These are phyloP conservation scores for Tetrahymena elliotti DNA, from an alignment of 73 alveolate genomes.

Conservation along the genomic window DNA sequence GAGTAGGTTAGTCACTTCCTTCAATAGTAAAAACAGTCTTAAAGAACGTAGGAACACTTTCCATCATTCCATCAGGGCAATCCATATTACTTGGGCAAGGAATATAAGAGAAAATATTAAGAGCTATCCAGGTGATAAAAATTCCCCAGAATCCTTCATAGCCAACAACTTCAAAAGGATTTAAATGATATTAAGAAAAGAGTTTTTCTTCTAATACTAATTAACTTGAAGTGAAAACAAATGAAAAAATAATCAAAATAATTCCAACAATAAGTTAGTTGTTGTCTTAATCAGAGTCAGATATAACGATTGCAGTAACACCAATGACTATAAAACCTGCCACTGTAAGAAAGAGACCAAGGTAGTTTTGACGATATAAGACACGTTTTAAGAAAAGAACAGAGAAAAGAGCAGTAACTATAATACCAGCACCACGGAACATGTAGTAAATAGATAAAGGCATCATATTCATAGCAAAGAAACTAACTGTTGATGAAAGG, in stretches of 20 bases:
- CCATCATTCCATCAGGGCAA: constrained; percentile 1
- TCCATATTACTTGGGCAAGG: constrained; percentile 47
- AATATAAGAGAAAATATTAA: constrained; percentile 54
- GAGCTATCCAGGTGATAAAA: constrained; percentile 47
- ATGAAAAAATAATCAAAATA: constrained; percentile 13
- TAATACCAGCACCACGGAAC: constrained; percentile 86
- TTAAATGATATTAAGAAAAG: constrained; percentile 58
- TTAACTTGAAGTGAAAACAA: constrained; percentile 62
- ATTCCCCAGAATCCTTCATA: constrained; percentile 90
- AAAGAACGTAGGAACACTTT: constrained; percentile 44
- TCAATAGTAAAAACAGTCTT: constrained; percentile 58
- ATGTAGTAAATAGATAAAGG: constrained; percentile 86
- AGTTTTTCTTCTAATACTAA: constrained; percentile 74
- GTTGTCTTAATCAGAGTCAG: constrained; percentile 26
- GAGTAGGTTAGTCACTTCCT: not conserved
- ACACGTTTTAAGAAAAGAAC: constrained; percentile 59
- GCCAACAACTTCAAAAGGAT: constrained; percentile 88
- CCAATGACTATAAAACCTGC: constrained; percentile 78
- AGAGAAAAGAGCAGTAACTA: constrained; percentile 68
- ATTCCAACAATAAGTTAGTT: not conserved
- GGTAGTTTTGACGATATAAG: constrained; percentile 54
- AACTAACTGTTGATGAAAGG: constrained; percentile 61
- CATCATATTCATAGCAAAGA: constrained; percentile 73
- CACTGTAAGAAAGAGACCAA: constrained; percentile 59
- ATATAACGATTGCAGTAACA: constrained; percentile 23